These are phyloP conservation scores for Tulasnella sp. DNA, from an alignment of 768 basidiomycete genomes.

Conservation along the genomic window DNA sequence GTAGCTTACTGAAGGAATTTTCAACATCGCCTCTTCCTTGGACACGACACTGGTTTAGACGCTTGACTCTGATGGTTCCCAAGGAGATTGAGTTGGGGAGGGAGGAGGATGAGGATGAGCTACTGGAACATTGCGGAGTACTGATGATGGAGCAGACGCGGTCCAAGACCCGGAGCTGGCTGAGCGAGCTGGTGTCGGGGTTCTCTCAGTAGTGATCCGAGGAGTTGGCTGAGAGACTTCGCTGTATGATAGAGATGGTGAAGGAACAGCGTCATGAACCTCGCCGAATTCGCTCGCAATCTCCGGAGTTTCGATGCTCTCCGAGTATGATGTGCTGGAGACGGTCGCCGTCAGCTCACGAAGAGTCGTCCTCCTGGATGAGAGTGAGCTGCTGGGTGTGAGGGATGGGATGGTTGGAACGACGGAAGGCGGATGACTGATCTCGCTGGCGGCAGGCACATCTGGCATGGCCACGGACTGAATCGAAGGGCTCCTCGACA, in stretches of 20 bases:
- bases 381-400: constrained; percentile 51
- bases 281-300: background rate
- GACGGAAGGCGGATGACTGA: constrained; percentile 40
- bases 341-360: background rate
- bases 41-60: background rate
- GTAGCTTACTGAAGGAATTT: background rate
- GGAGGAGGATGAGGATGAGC: background rate
- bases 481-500: constrained; percentile 3
- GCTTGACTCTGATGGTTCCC: constrained; percentile 15
- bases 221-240: background rate
- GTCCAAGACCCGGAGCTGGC: background rate
- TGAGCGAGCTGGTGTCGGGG: background rate
- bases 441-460: constrained; percentile 5
- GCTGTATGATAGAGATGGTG: background rate
- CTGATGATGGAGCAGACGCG: background rate
- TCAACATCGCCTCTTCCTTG: background rate
- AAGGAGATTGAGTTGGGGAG: background rate
- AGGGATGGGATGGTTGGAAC: constrained; percentile 44
- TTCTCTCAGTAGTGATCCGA: background rate
- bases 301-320: background rate
- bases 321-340: background rate
- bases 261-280: background rate
- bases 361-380: background rate
- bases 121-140: background rate
- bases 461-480: constrained; percentile 16